Conservation (phyloP, 176 grass and related monocot species). For the Phoenix dactylifera region DNA sequence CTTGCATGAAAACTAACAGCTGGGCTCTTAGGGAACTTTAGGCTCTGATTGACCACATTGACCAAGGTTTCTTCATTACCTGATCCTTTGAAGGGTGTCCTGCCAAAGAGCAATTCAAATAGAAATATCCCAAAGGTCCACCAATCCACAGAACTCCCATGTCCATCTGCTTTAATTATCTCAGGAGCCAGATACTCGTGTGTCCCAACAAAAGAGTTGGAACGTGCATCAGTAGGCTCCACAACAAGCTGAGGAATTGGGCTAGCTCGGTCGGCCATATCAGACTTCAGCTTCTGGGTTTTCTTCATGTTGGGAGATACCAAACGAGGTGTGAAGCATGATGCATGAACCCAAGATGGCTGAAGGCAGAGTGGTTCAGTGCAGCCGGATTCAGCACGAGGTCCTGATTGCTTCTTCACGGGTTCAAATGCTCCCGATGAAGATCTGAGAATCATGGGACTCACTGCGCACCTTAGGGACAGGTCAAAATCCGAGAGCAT, state of each 20-base stretch:
- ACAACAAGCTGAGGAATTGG: slow-evolving; percentile 8
- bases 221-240: slow-evolving; percentile 11
- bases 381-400: slow-evolving; percentile 64
- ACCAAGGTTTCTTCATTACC: slow-evolving; percentile 13
- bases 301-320: slow-evolving; percentile 13
- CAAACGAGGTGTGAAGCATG: slow-evolving; percentile 55
- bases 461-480: slow-evolving; percentile 61
- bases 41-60: slow-evolving; percentile 5
- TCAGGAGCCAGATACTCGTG: slow-evolving; percentile 19
- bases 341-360: slow-evolving; percentile 56
- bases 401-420: slow-evolving; percentile 39
- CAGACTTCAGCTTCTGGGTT: slow-evolving; percentile 11
- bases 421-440: slow-evolving; percentile 38
- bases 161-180: slow-evolving; percentile 11
- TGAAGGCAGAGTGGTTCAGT: slow-evolving; percentile 52
- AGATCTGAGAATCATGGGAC: slow-evolving; percentile 42
- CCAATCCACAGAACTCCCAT: slow-evolving; percentile 21
- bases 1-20: slow-evolving; percentile 9
- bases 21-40: slow-evolving; percentile 10
- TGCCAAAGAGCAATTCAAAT: slow-evolving; percentile 10
- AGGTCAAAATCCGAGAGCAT: slow-evolving; percentile 77
- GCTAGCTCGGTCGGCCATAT: neutral
- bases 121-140: slow-evolving; percentile 18
- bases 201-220: slow-evolving; percentile 9
- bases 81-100: slow-evolving; percentile 11